Evolutionary conservation across 768 basidiomycete species (phyloP).

Genomic region (Coprinopsis sp.): DNA sequence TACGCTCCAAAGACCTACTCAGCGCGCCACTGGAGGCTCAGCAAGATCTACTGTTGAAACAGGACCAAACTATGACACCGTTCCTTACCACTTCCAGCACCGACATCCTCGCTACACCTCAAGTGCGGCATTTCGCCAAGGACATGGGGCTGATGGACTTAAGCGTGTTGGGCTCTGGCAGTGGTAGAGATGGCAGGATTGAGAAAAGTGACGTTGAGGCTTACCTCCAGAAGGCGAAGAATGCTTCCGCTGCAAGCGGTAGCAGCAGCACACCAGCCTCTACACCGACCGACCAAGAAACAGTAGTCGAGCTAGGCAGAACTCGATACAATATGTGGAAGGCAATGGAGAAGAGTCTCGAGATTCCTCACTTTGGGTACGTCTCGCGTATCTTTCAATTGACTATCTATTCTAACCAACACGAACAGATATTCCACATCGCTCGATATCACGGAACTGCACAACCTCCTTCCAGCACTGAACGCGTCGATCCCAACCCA

Average conservation of each 20-base stretch:
- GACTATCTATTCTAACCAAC: no score
- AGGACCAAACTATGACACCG: no score
- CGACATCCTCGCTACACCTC: constrained; percentile 66
- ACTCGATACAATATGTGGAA: constrained; percentile 87
- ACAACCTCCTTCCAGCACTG: constrained; percentile 56
- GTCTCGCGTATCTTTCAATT: no score
- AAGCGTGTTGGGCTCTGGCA: constrained; percentile 52
- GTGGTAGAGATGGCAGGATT: constrained; percentile 69
- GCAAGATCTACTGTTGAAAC: no score
- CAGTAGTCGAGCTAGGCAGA: constrained; percentile 66
- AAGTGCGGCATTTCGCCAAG: constrained; percentile 73
- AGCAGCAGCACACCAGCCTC: constrained; percentile 10
- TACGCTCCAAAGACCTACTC: not conserved
- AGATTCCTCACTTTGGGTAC: constrained; percentile 82
- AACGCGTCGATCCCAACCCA: constrained; percentile 67
- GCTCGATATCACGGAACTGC: constrained; percentile 68
- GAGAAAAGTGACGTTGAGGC: constrained; percentile 72
- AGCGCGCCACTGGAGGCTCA: no score
- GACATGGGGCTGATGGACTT: constrained; percentile 57
- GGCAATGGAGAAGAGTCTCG: constrained; percentile 84
- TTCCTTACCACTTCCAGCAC: not conserved
- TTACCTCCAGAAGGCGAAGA: constrained; percentile 35
- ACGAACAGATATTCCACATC: constrained; percentile 65
- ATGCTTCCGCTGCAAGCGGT: constrained; percentile 4
- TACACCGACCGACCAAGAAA: constrained; percentile 33